Base-by-base conservation (phyloP, 1,139 yeast species). In the Scheffersomyces titani region DNA sequence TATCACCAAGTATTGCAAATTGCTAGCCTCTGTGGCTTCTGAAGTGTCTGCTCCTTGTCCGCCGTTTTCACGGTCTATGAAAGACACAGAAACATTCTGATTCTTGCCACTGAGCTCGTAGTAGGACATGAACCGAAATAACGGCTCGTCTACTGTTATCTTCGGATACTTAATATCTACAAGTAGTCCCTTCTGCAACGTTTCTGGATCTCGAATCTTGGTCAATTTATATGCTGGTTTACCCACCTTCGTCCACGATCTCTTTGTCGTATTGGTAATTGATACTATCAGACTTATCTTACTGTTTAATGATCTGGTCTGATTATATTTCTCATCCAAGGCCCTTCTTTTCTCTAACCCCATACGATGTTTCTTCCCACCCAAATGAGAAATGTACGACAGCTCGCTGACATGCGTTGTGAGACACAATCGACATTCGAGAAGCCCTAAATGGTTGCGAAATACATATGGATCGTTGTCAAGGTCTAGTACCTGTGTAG, bases 391-490 rank as follows among this genome's bases (percentile, higher is more conserved):
- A 19, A 91, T 76, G 66, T 90, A 92, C 7, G 92, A 87, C n/a
- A 90, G 83, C 59, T 89, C 93, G 44, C 86, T 84, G 30, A 82
- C 77, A 70, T 91, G 97, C 0, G 89, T 81, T 0, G 97, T 91
- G 44, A 86, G 72, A 68, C 97, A 92, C 44, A 91, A 76, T 51
- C 83, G 79, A 69, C 97, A 92, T 67, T 91, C 97, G 40, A 88
- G 75, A 51, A 85, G 73, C 2, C 97, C 97, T 20, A 87, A 72
- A 65, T 88, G 92, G 68, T 89, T 90, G 62, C 85, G 81, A 70
- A 86, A 83, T 19, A 90, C 89, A 70, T 90, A 91, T 0, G 97
- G 97, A 66, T 91, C 92, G 54, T 83, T 82, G 50, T 87, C 91
- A 7, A 90, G 72, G 66, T 89, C 88, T 19, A 88, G 78, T 2